These are phyloP conservation scores for Trametes polyzona DNA, from an alignment of 1,284 basidiomycete species.

Conservation along the genomic window DNA sequence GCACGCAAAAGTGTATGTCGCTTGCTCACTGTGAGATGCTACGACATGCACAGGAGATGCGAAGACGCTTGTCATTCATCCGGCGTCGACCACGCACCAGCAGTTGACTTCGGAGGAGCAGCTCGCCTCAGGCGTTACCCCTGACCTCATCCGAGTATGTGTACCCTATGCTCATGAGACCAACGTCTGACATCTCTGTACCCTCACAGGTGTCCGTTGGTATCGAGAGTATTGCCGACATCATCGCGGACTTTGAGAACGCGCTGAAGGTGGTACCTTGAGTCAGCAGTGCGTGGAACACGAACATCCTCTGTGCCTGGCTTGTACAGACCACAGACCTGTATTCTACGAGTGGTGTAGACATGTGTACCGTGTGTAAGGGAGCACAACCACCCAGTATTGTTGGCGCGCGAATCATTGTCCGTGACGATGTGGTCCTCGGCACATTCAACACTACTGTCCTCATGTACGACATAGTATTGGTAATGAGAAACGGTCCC, in stretches of 20 bases:
- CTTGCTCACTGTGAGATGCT: background rate
- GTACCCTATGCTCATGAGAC: background rate
- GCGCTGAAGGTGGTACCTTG: slow-evolving; percentile 46
- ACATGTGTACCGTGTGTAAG: too few species aligned
- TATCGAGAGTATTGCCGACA: slow-evolving; percentile 84
- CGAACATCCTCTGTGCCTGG: background rate
- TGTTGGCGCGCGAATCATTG: too few species aligned
- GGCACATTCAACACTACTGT: too few species aligned
- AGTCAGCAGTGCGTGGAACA: background rate
- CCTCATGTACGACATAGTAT: too few species aligned
- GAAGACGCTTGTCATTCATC: slow-evolving; percentile 85
- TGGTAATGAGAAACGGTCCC: too few species aligned
- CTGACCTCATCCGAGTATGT: slow-evolving; percentile 79
- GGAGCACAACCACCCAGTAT: too few species aligned
- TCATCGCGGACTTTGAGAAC: slow-evolving; percentile 83
- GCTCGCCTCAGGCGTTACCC: slow-evolving; percentile 72
- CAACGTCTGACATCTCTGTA: background rate
- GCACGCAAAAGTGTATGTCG: background rate
- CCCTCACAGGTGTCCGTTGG: slow-evolving; percentile 62
- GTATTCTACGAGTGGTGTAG: too few species aligned
- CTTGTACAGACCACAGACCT: too few species aligned
- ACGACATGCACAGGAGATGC: slow-evolving; percentile 52
- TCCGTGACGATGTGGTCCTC: too few species aligned
- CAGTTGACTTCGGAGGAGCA: slow-evolving; percentile 78
- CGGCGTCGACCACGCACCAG: slow-evolving; percentile 83